Evolutionary conservation across 108 stramenopile genomes (phyloP).

Genomic region (Cafeteria roenbergensis): DNA sequence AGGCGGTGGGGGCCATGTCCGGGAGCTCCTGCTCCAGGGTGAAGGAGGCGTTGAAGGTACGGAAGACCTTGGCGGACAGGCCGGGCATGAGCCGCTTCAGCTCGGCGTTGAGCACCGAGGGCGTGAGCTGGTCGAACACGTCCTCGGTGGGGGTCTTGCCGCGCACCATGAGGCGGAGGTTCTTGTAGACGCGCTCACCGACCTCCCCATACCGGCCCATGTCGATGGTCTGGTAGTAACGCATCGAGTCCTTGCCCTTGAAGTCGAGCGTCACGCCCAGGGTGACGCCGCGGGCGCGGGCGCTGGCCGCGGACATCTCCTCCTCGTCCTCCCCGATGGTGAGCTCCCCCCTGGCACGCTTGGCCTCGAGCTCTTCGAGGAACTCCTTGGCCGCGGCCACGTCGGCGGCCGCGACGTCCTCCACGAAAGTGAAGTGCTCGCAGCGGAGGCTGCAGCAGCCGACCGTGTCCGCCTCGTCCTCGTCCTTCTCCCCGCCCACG

Average conservation of each 20-base stretch:
- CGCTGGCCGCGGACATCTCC: neutral
- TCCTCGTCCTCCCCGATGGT: neutral
- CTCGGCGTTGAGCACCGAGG: constrained; percentile 69
- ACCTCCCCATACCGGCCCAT: constrained; percentile 65
- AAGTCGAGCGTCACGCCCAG: constrained; percentile 94
- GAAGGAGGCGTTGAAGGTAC: constrained; percentile 97
- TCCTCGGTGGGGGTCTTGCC: constrained; percentile 73
- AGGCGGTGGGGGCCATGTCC: constrained; percentile 38
- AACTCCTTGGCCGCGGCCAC: neutral
- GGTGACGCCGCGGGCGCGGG: neutral
- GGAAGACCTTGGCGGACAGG: constrained; percentile 97
- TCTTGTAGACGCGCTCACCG: constrained; percentile 75
- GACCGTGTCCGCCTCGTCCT: constrained; percentile 98
- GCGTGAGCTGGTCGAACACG: constrained; percentile 84
- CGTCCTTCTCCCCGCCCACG: constrained; percentile 99
- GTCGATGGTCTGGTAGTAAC: constrained; percentile 97
- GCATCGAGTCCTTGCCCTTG: constrained; percentile 98
- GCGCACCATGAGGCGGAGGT: constrained; percentile 70
- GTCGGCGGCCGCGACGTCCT: constrained; percentile 28
- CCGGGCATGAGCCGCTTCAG: constrained; percentile 92
- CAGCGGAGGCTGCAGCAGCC: constrained; percentile 96
- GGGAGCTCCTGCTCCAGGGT: constrained; percentile 87
- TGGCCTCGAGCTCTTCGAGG: neutral
- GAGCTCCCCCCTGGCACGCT: too few species aligned
- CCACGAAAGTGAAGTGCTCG: constrained; percentile 87